These are phyloP conservation scores for Linderniella brevidens DNA, from an alignment of 257 asterid species.

Conservation along the genomic window DNA sequence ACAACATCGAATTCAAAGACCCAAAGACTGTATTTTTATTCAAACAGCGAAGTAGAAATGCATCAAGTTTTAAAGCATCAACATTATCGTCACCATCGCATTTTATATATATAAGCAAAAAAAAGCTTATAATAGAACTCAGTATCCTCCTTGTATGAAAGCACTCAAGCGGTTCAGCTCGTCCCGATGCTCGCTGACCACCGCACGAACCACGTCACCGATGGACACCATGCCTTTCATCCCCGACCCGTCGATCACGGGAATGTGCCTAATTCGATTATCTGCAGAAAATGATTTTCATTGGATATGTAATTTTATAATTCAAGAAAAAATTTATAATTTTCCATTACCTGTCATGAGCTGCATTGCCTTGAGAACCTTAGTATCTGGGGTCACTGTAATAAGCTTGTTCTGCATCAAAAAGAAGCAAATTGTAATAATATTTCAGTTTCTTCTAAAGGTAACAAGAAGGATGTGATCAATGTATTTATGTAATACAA, in stretches of 20 bases:
- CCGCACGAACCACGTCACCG: constrained; percentile 98
- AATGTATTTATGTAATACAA: background rate
- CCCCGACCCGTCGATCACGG: constrained; percentile 52
- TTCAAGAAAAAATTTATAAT: background rate
- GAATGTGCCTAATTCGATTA: constrained; percentile 94
- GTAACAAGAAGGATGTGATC: background rate
- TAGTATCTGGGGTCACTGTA: constrained; percentile 71
- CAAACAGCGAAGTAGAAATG: no score
- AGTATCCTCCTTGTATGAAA: constrained; percentile 89
- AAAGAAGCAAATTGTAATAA: background rate
- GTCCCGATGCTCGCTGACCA: constrained; percentile 84
- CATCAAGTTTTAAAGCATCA: no score
- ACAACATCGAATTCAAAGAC: no score
- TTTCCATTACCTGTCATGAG: constrained; percentile 67
- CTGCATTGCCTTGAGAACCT: constrained; percentile 90
- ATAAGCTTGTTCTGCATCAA: constrained; percentile 77
- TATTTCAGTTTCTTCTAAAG: constrained; percentile 7
- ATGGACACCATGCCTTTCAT: constrained; percentile 97
- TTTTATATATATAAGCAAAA: no score
- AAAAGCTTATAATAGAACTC: background rate
- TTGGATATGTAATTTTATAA: background rate
- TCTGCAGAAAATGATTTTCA: constrained; percentile 22
- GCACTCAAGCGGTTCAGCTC: constrained; percentile 80
- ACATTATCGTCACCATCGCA: no score
- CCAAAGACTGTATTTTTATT: no score